Conservation (phyloP, 225 moss, liverwort and hornwort species). For the Pleurozium schreberi region DNA sequence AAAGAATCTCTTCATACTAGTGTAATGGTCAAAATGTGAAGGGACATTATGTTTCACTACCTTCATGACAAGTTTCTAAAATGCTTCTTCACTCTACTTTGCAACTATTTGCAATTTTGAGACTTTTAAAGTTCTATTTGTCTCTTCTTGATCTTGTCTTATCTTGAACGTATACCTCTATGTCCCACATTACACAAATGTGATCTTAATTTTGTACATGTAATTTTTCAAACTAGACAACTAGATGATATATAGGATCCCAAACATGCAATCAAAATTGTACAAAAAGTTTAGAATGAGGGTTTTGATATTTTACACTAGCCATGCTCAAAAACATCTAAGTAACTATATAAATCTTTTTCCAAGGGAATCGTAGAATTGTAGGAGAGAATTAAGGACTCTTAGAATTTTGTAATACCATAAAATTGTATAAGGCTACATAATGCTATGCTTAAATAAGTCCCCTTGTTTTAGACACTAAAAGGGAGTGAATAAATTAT, state of each 20-base stretch:
- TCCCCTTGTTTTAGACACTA: accelerated
- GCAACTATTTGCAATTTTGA: neutral
- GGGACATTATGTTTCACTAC: neutral
- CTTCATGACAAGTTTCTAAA: neutral
- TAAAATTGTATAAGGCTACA: neutral
- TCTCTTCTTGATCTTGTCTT: no score
- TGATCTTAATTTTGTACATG: neutral
- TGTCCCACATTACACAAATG: neutral
- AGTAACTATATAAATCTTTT: neutral
- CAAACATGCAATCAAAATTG: neutral
- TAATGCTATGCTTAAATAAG: accelerated
- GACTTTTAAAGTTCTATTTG: no score
- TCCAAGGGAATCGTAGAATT: neutral
- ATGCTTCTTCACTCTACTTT: neutral
- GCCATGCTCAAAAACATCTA: accelerated
- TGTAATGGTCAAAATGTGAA: neutral
- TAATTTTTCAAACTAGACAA: neutral
- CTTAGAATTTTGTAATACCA: accelerated
- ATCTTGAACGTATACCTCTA: neutral
- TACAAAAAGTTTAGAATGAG: neutral
- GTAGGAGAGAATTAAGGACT: accelerated
- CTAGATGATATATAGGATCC: accelerated
- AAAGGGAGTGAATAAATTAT: neutral
- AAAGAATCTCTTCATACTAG: neutral
- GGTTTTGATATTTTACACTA: neutral